Percentiles rank a stretch among this genome's conserved stretches.
phyloP scores from a whole-genome alignment of 2,329 filamentous ascomycete genomes.

The Lachnellula occidentalis region DNA sequence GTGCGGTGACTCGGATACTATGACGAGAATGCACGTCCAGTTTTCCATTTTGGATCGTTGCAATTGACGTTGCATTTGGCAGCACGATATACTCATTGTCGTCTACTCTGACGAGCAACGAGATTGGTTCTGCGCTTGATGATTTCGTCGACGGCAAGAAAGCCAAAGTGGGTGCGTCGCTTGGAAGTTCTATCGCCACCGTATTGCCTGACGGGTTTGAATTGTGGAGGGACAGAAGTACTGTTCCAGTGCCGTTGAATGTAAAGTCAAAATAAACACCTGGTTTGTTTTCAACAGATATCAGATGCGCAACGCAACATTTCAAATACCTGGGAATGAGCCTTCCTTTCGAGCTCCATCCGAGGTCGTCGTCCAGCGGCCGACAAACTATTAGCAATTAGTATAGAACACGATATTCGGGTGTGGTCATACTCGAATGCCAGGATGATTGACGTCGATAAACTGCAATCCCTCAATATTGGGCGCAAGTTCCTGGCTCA shows the following conservation, averaged over 20 bases:
- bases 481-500: neutral
- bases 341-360: slow-evolving; percentile 20
- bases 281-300: slow-evolving; percentile 2
- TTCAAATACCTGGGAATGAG: slow-evolving; percentile 22
- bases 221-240: slow-evolving; percentile 22
- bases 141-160: slow-evolving; percentile 14
- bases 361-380: slow-evolving; percentile 19
- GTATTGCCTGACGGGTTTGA: neutral
- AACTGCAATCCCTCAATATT: slow-evolving; percentile 19
- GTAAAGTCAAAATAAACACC: slow-evolving; percentile 25
- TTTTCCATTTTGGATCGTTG: slow-evolving; percentile 13
- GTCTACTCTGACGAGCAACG: slow-evolving; percentile 22
- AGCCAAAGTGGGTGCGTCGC: neutral
- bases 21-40: slow-evolving; percentile 14
- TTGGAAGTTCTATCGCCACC: neutral
- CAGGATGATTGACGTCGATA: slow-evolving; percentile 17
- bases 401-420: neutral
- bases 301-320: neutral
- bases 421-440: slow-evolving; percentile 16
- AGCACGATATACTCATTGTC: slow-evolving; percentile 25
- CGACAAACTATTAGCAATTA: slow-evolving; percentile 21
- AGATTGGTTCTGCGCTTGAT: slow-evolving; percentile 19
- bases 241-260: slow-evolving; percentile 16
- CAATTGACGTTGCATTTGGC: slow-evolving; percentile 20
- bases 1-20: slow-evolving; percentile 24